Evolutionary conservation across 257 asterid species (phyloP), one percentile per base, ranked within the genome.

Genomic region (Avicennia marina): DNA sequence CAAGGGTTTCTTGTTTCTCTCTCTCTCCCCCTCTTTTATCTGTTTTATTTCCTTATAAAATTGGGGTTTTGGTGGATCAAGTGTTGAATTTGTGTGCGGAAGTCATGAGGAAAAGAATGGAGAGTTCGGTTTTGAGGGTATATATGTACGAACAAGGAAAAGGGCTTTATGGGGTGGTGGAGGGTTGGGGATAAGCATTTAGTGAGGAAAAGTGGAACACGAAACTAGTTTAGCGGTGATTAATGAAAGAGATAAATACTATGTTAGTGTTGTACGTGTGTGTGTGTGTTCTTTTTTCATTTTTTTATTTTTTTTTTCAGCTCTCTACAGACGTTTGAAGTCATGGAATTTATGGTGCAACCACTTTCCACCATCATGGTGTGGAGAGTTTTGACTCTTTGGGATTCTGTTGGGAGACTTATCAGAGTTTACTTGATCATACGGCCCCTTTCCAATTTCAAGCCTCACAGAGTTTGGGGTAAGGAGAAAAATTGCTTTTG

Each of bases 171-270:
- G 11, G 8, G 55, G 19, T 9, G 33, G n/a, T n/a, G 33, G 33
- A 29, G 3, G 33, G 33, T 2, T 29, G 46, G 16, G 49, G 41
- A 44, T 57, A 44, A 21, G 66, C 56, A 66, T 66, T 40, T 58
- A 55, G 44, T 26, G 18, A 56, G 52, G 33, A 7, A 38, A 34
- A 54, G 26, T 34, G 33, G 43, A 45, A 36, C 11, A 47, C 36
- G 45, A 32, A 66, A 18, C 73, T 45, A 40, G 64, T 68, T 62
- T 61, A 43, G 69, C 74, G 74, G 74, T 68, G 74, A 46, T 36
- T 51, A 66, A 45, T 52, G 32, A 53, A 53, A 29, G 46, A 32
- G 12, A 31, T 2, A 10, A 1, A 12, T 2, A 17, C 1, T 17
- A 17, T 7, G 2, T 54, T 34, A 31, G 10, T 18, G 16, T 26